Conservation (phyloP, 306 rosid species). For the Quercus cerris region DNA sequence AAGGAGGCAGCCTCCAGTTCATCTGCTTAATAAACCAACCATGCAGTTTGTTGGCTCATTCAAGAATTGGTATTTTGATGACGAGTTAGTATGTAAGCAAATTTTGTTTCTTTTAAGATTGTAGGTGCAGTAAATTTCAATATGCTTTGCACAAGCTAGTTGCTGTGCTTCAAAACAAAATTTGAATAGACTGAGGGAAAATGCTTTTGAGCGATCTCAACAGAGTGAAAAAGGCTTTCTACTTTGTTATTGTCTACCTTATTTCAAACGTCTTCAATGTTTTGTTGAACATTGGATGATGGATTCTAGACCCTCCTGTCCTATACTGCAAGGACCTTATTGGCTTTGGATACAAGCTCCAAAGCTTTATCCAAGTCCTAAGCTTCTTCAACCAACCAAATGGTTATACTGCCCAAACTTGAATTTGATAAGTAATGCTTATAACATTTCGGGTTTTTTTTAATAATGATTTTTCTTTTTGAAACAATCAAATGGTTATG, state of each 20-base stretch:
- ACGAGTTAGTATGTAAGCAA: neutral
- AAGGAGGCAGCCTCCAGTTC: conserved; percentile 24
- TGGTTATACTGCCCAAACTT: too few relatives aligned
- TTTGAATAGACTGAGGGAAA: neutral
- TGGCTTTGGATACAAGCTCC: too few relatives aligned
- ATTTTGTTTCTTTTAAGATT: conserved; percentile 1
- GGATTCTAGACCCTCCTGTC: neutral
- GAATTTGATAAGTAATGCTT: too few relatives aligned
- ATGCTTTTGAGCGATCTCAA: neutral
- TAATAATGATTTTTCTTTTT: too few relatives aligned
- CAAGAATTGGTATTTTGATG: conserved; percentile 7
- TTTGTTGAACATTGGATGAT: neutral
- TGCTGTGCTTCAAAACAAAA: neutral
- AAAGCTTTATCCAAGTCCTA: too few relatives aligned
- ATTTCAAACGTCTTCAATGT: neutral
- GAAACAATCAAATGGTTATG: too few relatives aligned
- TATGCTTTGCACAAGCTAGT: neutral
- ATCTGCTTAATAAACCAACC: conserved; percentile 22
- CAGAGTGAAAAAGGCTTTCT: too few relatives aligned
- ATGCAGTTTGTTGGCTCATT: conserved; percentile 10
- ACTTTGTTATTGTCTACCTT: neutral
- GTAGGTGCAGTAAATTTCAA: conserved; percentile 1
- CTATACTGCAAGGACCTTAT: too few relatives aligned
- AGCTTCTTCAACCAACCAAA: too few relatives aligned
- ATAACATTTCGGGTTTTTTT: too few relatives aligned